Evolutionary conservation across 768 basidiomycete genomes (phyloP), one percentile per base, ranked within the genome.

Genomic region (Russula vinacea): DNA sequence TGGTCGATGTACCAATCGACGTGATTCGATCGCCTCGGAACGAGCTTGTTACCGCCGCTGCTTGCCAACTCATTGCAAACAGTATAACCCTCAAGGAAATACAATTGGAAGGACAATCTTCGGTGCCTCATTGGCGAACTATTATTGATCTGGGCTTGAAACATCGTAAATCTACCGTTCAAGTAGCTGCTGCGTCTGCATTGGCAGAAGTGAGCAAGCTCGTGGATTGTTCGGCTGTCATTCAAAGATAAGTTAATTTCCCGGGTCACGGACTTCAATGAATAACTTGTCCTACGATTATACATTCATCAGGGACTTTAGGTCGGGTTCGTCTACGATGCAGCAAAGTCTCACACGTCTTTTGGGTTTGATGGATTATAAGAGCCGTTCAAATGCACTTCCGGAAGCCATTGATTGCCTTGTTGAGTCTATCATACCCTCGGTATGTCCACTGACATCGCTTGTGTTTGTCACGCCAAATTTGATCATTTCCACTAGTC

Each of bases 321-420:
- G 74, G 56, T 74, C 76, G 47, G 82, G 82, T 51, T 73, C 78
- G 16, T 78, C 84, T 19, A 71, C 75, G 10, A 75, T 85, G 67
- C 90, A 92, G 71, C 90, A 92, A 74, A 87, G 87, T 70, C 78
- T 92, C 40, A 88, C 87, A 24, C 79, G 83, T 58, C 74, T 89
- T 40, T 76, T 96, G 32, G 89, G 92, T 16, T 76, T 79, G 33
- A 73, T 94, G 47, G 81, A 88, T 72, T 95, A 90, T 72, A 75
- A 78, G 51, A 74, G 78, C 7, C 76, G 84, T 74, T 77, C 80
- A 26, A 78, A 81, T 72, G 83, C 80, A 51, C 77, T 90, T 47
- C 69, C 76, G n/a, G 75, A 81, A 67, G 86, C 78, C 2, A 74
- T 88, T 52, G 70, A 75, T 22, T 88, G 83, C 73, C 76, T 94